Evolutionary conservation across 2,329 filamentous ascomycete genomes (phyloP), one percentile per base, ranked within the genome.

Genomic region (Fusarium longipes): DNA sequence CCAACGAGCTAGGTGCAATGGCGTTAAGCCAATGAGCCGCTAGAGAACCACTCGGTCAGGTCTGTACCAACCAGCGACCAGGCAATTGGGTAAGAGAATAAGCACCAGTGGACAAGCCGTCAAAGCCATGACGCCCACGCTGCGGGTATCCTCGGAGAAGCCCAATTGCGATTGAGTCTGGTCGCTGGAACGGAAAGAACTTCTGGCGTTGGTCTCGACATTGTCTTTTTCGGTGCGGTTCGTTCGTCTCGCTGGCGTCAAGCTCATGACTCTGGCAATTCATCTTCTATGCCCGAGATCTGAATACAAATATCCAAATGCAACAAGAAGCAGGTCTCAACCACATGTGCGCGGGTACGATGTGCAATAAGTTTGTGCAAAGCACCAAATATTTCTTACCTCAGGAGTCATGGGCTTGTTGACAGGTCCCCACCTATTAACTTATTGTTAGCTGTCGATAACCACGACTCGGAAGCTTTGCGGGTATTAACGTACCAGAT

Each of bases 331-430:
- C 27, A 42, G 47, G 45, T 47, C 59, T 57, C 50, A 40, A 40
- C 54, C 42, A 50, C 39, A 51, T 36, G 36, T 27, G 22, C 32
- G 20, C 17, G 22, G 32, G 17, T 30, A 65, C 53, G 25, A 54
- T 51, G 44, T 48, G 42, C 20, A 22, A 36, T 42, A 15, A 54
- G 35, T 20, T 55, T 47, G 40, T 45, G 59, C 55, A 65, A 58
- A 66, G 42, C 27, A 36, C 56, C 33, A 20, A 61, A 18, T 44
- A 27, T 49, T 55, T 70, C 72, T 73, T 91, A 98, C 96, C 81
- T 98, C 94, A 75, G 93, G 88, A 73, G 89, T 90, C 96, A 99
- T 99, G 78, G 95, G 92, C 89, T 98, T 98, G 87, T 99, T 99
- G 73, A 99, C 96, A 57, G 96, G 95, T 76, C 96, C 96, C 96